Evolutionary conservation across 306 rosid species (phyloP).

Genomic region (Malus fusca): DNA sequence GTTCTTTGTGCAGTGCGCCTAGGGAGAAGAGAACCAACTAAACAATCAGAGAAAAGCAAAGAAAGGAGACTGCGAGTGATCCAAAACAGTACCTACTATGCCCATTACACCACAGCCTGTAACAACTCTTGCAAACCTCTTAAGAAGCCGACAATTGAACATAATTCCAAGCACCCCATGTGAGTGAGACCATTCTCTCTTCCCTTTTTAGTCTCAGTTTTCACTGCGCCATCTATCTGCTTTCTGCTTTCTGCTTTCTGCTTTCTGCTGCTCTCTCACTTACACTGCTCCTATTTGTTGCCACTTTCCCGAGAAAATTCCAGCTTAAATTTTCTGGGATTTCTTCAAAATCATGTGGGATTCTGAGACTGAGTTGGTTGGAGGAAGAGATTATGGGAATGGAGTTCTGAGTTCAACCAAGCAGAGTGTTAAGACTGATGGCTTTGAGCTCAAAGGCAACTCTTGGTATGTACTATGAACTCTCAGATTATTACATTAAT

Average conservation of each 20-base stretch:
- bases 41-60: conserved; percentile 11
- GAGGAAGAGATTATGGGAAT: conserved; percentile 53
- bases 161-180: conserved; percentile 74
- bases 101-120: conserved; percentile 87
- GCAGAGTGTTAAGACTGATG: conserved; percentile 73
- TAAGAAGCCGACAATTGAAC: conserved; percentile 51
- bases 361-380: conserved; percentile 63
- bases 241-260: conserved; percentile 2
- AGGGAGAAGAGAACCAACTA: not conserved
- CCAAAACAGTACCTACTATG: conserved; percentile 30
- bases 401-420: conserved; percentile 58
- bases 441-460: conserved; percentile 73
- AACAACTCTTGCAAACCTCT: conserved; percentile 19
- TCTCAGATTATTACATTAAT: not conserved
- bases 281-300: conserved; percentile 18
- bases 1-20: not conserved
- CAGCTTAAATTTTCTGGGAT: conserved; percentile 16
- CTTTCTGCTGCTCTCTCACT: not conserved
- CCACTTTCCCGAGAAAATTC: conserved; percentile 21
- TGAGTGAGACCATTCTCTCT: conserved; percentile 30
- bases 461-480: conserved; percentile 55
- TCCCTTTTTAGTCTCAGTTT: conserved; percentile 3
- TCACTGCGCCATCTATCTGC: conserved; percentile 7
- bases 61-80: conserved; percentile 18
- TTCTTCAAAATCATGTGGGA: conserved; percentile 79